Conservation (phyloP, 139 green algal species). For the Ettlia oleoabundans region DNA sequence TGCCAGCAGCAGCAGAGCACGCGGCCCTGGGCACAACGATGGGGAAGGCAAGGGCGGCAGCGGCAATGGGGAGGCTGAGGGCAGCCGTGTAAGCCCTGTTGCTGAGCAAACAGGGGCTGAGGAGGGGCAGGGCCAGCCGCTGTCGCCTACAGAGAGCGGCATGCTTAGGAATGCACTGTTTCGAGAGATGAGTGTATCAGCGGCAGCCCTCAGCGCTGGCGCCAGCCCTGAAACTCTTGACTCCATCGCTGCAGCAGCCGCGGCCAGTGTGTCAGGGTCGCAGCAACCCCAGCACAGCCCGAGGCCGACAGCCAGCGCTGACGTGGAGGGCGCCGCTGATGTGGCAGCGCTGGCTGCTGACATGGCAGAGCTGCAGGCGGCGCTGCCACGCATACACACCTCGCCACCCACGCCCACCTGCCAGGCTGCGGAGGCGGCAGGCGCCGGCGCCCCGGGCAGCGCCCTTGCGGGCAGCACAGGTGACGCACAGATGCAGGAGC, state of each 20-base stretch:
- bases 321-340: constrained; percentile 9
- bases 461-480: constrained; percentile 11
- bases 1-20: background rate
- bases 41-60: background rate
- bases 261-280: background rate
- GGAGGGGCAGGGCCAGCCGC: background rate
- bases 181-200: background rate
- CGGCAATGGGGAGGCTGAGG: background rate
- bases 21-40: background rate
- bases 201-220: background rate
- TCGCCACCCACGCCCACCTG: background rate
- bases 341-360: background rate
- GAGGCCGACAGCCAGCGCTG: background rate
- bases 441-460: background rate
- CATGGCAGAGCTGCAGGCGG: constrained; percentile 27
- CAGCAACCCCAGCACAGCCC: background rate
- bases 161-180: background rate
- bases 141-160: background rate
- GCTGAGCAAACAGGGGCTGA: no score
- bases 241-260: background rate
- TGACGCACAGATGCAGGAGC: no score
- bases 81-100: background rate
- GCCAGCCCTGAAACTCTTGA: background rate
- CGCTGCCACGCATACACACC: constrained; percentile 30
- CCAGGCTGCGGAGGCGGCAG: background rate